Conservation (phyloP, 129 eudicot genomes). For the Calendula officinalis region DNA sequence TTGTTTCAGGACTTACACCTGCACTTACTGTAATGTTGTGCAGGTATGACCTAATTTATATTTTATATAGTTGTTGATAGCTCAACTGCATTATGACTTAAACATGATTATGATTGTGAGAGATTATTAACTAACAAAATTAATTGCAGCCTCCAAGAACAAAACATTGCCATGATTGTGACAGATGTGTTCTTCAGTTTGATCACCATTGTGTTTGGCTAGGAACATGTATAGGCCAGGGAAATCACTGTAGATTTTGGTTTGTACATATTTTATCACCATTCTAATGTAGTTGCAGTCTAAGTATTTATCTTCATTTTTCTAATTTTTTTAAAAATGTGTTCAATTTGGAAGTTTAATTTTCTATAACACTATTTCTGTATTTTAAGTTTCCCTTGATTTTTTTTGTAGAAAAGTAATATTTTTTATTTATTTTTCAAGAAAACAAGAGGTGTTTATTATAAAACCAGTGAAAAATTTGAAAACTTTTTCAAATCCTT, state of each 20-base stretch:
- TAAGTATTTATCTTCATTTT: background rate
- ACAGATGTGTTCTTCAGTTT: slow-evolving; percentile 96
- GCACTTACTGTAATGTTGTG: slow-evolving; percentile 73
- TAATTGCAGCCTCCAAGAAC: slow-evolving; percentile 90
- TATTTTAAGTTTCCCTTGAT: no score
- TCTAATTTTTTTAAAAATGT: background rate
- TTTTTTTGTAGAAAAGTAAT: no score
- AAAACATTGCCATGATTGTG: slow-evolving; percentile 99
- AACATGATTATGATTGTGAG: background rate
- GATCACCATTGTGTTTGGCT: slow-evolving; percentile 99
- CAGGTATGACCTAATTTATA: slow-evolving; percentile 51
- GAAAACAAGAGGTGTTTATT: no score
- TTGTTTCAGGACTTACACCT: slow-evolving; percentile 72
- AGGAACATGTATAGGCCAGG: slow-evolving; percentile 92
- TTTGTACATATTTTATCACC: slow-evolving; percentile 17
- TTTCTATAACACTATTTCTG: no score
- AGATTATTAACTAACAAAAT: background rate
- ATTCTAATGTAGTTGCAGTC: background rate
- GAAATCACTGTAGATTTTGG: slow-evolving; percentile 96
- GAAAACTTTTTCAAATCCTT: no score
- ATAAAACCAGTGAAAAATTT: no score
- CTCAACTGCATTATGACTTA: slow-evolving; percentile 3
- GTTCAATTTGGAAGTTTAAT: no score
- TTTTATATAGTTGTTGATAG: slow-evolving; percentile 4
- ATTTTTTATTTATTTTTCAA: no score